Conservation (phyloP, 805 yeast species). For the Hanseniaspora thailandica region DNA sequence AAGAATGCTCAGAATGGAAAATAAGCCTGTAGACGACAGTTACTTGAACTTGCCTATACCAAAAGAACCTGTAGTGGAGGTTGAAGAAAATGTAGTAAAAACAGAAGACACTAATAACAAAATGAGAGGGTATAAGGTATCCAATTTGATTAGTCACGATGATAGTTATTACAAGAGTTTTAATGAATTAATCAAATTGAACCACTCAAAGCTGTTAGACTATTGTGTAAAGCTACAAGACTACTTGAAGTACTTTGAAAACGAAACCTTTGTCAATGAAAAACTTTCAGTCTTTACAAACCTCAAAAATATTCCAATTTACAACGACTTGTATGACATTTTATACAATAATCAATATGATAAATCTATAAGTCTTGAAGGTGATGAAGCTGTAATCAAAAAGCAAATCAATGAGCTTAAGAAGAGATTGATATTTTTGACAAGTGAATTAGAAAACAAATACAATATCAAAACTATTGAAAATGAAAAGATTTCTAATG, state of each 20-base stretch:
- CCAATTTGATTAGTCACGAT: neutral
- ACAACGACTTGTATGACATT: constrained; percentile 12
- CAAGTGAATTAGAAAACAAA: constrained; percentile 25
- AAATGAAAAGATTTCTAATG: constrained; percentile 18
- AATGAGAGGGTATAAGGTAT: neutral
- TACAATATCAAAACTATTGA: neutral
- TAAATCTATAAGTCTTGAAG: constrained; percentile 19
- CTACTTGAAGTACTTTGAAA: neutral
- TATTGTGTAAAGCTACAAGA: neutral
- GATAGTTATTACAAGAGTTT: neutral
- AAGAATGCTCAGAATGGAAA: neutral
- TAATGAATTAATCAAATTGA: neutral
- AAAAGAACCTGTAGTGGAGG: neutral
- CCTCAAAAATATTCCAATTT: neutral
- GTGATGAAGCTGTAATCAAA: constrained; percentile 21
- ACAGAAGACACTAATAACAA: neutral
- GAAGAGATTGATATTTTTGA: constrained; percentile 24
- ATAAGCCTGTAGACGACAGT: neutral
- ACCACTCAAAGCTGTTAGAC: neutral
- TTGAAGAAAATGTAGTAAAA: neutral
- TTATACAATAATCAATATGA: constrained; percentile 7
- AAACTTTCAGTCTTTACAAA: neutral
- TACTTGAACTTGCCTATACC: neutral
- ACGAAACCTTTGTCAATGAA: neutral
- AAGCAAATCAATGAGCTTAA: constrained; percentile 25